phyloP scores from a whole-genome alignment of 768 basidiomycete genomes.

The Amanita subjunquillea region DNA sequence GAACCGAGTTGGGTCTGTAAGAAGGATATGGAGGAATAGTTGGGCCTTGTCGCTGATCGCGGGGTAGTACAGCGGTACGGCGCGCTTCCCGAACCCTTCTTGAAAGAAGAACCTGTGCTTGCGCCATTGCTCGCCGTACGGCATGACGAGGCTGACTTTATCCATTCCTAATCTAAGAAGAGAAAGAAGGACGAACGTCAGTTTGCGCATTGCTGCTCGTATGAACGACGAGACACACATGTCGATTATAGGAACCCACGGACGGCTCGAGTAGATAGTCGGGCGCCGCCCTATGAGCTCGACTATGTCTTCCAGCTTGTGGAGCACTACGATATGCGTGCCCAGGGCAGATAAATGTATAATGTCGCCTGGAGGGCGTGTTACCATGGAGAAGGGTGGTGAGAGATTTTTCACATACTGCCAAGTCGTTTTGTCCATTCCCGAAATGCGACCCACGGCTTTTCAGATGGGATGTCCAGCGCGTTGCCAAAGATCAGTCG shows the following conservation, averaged over 20 bases:
- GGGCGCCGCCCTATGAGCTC: neutral
- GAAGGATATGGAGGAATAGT: neutral
- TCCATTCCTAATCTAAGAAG: neutral
- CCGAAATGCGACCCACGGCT: neutral
- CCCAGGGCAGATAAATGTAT: neutral
- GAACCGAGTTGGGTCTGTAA: neutral
- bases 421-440: neutral
- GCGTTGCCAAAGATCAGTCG: neutral
- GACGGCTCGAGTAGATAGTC: neutral
- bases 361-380: neutral
- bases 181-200: too few species aligned
- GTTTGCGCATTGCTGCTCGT: neutral
- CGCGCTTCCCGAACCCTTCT: neutral
- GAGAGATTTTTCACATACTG: neutral
- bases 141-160: neutral
- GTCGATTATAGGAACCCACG: neutral
- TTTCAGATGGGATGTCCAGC: constrained; percentile 1
- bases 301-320: neutral
- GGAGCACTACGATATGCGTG: neutral
- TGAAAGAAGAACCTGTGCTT: neutral
- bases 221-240: neutral
- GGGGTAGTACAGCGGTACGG: neutral
- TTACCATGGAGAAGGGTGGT: neutral
- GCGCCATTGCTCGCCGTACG: neutral
- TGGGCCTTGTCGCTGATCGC: neutral